Conservation (phyloP, 1,284 basidiomycete species). For the Rhizoctonia solani region DNA sequence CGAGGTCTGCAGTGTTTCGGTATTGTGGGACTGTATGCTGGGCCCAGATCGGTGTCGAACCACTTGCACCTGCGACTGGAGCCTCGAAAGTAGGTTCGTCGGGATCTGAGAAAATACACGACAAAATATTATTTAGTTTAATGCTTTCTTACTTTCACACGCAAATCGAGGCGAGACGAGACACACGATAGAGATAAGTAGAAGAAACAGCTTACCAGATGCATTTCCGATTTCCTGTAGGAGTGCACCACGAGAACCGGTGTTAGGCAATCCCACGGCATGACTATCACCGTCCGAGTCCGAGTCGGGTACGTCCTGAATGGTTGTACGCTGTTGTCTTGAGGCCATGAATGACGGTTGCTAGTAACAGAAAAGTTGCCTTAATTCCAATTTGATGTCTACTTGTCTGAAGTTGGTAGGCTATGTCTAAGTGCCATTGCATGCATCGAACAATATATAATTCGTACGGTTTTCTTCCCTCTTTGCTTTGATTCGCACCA, state of each 20-base stretch:
- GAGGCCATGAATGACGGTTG: conserved; percentile 40
- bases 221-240: conserved; percentile 65
- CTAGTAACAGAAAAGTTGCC: conserved; percentile 39
- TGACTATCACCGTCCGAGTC: conserved; percentile 38
- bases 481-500: not conserved
- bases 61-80: conserved; percentile 1
- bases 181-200: conserved; percentile 35
- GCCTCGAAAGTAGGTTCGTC: conserved; percentile 8
- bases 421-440: not conserved
- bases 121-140: not conserved
- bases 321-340: conserved; percentile 47
- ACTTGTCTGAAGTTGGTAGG: not conserved
- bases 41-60: conserved; percentile 7
- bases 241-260: conserved; percentile 70
- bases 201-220: conserved; percentile 12
- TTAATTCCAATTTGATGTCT: not conserved
- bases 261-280: conserved; percentile 62
- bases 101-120: not conserved
- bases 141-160: not conserved
- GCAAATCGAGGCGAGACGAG: not conserved
- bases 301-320: conserved; percentile 54
- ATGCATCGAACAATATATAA: not conserved
- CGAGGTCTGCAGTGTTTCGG: conserved; percentile 41
- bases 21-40: conserved; percentile 18
- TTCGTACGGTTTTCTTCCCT: not conserved